These are phyloP conservation scores for Shiraia bambusicola DNA, from an alignment of 2,329 filamentous ascomycete genomes.

Conservation along the genomic window DNA sequence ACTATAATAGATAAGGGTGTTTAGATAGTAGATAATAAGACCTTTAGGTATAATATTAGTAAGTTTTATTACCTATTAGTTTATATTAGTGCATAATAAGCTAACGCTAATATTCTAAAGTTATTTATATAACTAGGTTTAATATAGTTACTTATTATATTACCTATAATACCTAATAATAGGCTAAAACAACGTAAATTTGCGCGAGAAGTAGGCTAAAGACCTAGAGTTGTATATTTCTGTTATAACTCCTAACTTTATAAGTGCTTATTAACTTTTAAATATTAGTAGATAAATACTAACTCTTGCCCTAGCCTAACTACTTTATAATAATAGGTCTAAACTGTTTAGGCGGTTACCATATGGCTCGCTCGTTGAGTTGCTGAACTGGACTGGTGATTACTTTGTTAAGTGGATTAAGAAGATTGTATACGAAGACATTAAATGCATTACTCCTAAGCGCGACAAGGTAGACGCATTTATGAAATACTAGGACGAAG, in stretches of 20 bases:
- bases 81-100: neutral
- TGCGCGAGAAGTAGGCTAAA: constrained; percentile 44
- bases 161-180: constrained; percentile 46
- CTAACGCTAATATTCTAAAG: neutral
- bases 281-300: neutral
- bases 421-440: constrained; percentile 22
- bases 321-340: constrained; percentile 31
- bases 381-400: constrained; percentile 22
- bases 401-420: constrained; percentile 28
- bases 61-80: neutral
- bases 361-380: constrained; percentile 21
- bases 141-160: constrained; percentile 48
- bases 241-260: constrained; percentile 25
- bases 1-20: constrained; percentile 49
- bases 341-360: constrained; percentile 21
- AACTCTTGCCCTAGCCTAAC: constrained; percentile 4
- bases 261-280: neutral
- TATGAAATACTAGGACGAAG: constrained; percentile 20
- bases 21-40: constrained; percentile 44
- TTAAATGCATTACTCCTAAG: constrained; percentile 19
- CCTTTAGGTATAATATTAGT: constrained; percentile 43
- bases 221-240: constrained; percentile 45
- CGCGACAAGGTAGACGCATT: constrained; percentile 16
- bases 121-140: constrained; percentile 44
- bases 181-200: constrained; percentile 41